Evolutionary conservation across 208 protist genomes (phyloP), one percentile per base, ranked within the genome.

Genomic region (Naegleria fowleri): DNA sequence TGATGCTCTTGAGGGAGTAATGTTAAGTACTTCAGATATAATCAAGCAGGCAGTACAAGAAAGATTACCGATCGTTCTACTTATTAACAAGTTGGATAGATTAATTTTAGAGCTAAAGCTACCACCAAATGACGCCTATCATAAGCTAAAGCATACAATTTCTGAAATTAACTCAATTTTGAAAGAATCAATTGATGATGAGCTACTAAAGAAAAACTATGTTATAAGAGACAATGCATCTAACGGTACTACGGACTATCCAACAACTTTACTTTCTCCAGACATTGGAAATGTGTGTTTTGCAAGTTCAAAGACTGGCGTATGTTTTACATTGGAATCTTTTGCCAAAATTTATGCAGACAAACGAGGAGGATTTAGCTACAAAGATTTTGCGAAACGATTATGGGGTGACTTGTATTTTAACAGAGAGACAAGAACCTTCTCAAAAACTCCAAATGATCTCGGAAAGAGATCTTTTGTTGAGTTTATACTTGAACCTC

Each of bases 61-160:
- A 87, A 90, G 94, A 36, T 75, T 99, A 16, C 94, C 97, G 5
- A 90, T 99, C 25, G 93, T 96, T 29, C 92, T 99, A 4, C 92
- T 99, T 39, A 95, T 99, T 86, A 99, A 98, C 91, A 99, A 99
- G 92, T 88, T 99, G 39, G 99, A 99, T 93, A 96, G 99, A 16
- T 95, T 99, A 48, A 97, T 99, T 13, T 92, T 99, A 5, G 99
- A 99, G 92, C 93, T 99, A 11, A 99, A 99, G 92, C 95, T 99
- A n/a, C 99, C 99, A 6, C 98, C 99, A 22, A 90, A 94, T 1
- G 98, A 99, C 92, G 98, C 98, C n/a, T 99, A 99, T 93, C 94
- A 96, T 83, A 99, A 99, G 94, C 91, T 99, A 33, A 94, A 94
- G 22, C 95, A 98, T 88, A 96, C 98, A n/a, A 96, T 99, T 38